These are phyloP conservation scores for Rhizopogon vinicolor DNA, from an alignment of 768 basidiomycete genomes.

Conservation along the genomic window DNA sequence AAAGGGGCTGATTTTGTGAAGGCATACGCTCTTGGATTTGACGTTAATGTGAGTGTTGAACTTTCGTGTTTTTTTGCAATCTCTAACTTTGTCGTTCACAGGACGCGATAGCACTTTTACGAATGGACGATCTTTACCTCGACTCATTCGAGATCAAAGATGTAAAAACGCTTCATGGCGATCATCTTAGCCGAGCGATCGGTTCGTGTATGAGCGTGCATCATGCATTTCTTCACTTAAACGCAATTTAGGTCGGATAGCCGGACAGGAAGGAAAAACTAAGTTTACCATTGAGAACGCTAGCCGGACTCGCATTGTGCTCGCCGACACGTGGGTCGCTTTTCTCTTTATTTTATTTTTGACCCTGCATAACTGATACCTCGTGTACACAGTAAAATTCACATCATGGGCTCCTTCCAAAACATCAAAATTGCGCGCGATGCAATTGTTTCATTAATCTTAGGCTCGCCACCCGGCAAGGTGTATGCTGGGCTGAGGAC, in stretches of 20 bases:
- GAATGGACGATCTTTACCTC: constrained; percentile 95
- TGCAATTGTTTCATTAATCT: constrained; percentile 90
- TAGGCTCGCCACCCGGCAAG: constrained; percentile 93
- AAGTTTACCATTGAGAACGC: constrained; percentile 99
- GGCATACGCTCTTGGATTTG: constrained; percentile 92
- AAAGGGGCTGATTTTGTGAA: constrained; percentile 98
- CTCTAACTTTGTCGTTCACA: constrained; percentile 25
- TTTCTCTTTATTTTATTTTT: not conserved
- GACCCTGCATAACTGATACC: constrained; percentile 7
- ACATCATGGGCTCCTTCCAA: constrained; percentile 97
- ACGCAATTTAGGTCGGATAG: constrained; percentile 73
- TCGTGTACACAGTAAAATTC: constrained; percentile 71
- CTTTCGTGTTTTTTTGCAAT: not conserved
- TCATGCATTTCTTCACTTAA: constrained; percentile 4
- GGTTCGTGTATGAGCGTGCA: constrained; percentile 40
- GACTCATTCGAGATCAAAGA: constrained; percentile 99
- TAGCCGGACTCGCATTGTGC: constrained; percentile 93
- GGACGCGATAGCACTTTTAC: constrained; percentile 94
- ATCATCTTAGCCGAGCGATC: constrained; percentile 97
- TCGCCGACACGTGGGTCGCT: constrained; percentile 86
- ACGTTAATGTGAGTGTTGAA: constrained; percentile 69
- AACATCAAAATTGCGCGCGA: constrained; percentile 98
- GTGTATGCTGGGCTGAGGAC: constrained; percentile 89
- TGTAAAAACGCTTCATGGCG: constrained; percentile 95
- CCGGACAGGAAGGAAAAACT: constrained; percentile 97